phyloP scores from a whole-genome alignment of 495 filamentous ascomycete genomes.

The Talaromyces proteolyticus region DNA sequence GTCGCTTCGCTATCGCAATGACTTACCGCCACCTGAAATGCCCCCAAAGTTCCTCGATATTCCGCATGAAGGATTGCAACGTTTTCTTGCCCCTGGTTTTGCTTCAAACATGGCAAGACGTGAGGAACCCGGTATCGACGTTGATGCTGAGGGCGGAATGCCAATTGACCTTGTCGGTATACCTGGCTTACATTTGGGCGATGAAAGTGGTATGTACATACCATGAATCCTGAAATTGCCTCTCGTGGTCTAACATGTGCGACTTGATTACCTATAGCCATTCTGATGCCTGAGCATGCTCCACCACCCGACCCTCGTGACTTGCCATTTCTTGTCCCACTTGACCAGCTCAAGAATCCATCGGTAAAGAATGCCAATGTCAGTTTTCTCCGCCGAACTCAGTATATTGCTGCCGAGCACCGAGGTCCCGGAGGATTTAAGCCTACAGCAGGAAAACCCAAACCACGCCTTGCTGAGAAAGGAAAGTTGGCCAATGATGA shows the following conservation, averaged over 20 bases:
- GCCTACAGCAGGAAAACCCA: slow-evolving; percentile 32
- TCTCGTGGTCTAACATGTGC: slow-evolving; percentile 4
- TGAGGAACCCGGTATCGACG: slow-evolving; percentile 92
- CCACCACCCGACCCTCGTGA: slow-evolving; percentile 76
- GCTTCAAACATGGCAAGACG: slow-evolving; percentile 81
- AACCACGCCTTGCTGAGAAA: slow-evolving; percentile 32
- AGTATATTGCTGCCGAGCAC: slow-evolving; percentile 79
- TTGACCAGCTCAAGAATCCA: slow-evolving; percentile 77
- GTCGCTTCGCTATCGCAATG: slow-evolving; percentile 89
- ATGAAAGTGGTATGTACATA: slow-evolving; percentile 77
- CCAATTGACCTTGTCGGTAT: slow-evolving; percentile 91
- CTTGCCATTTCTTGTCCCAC: slow-evolving; percentile 69
- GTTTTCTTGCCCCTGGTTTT: slow-evolving; percentile 84
- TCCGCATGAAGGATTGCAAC: slow-evolving; percentile 80
- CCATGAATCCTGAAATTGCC: neutral
- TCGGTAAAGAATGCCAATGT: slow-evolving; percentile 62
- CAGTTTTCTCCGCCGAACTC: slow-evolving; percentile 91
- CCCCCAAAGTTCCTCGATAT: slow-evolving; percentile 96
- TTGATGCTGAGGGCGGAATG: slow-evolving; percentile 97
- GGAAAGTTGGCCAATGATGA: slow-evolving; percentile 57
- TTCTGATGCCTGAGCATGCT: slow-evolving; percentile 65
- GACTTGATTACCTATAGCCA: slow-evolving; percentile 46
- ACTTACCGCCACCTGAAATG: slow-evolving; percentile 84
- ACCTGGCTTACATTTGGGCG: slow-evolving; percentile 88
- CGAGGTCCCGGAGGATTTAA: slow-evolving; percentile 33